These are phyloP conservation scores for Zygnema circumcarinatum DNA, from an alignment of 139 green algal genomes.

Conservation along the genomic window DNA sequence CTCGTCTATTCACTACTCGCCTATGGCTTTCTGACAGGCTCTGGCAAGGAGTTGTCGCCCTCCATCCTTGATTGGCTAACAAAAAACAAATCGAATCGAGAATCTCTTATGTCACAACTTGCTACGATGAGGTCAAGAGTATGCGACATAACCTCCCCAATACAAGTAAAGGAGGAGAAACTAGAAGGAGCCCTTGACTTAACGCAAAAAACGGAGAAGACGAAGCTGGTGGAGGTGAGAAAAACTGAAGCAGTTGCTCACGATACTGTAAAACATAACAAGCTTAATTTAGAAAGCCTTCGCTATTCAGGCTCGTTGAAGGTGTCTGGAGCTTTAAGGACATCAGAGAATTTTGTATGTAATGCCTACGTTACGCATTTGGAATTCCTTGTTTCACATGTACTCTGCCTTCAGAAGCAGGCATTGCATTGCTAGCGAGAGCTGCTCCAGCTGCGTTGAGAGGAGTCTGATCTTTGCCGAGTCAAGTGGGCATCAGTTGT, in stretches of 20 bases:
- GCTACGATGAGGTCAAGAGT: not conserved
- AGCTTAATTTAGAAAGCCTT: no score
- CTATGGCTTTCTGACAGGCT: not conserved
- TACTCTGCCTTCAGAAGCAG: not conserved
- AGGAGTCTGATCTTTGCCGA: no score
- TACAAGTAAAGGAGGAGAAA: not conserved
- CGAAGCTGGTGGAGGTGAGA: not conserved
- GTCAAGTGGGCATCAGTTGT: no score
- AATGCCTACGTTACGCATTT: not conserved
- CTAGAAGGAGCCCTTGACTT: not conserved
- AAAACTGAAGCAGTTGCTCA: not conserved
- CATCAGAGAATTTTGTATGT: not conserved
- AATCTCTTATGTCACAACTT: not conserved
- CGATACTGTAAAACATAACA: no score
- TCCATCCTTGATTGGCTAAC: not conserved
- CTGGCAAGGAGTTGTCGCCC: not conserved
- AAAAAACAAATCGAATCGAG: not conserved
- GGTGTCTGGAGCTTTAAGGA: not conserved
- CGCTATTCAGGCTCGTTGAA: not conserved
- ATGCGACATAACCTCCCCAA: not conserved
- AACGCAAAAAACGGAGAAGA: not conserved
- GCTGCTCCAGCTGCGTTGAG: no score
- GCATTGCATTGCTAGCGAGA: not conserved
- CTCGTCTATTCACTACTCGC: not conserved
- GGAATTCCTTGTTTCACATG: not conserved